Evolutionary conservation across 2,329 filamentous ascomycete genomes (phyloP).

Genomic region (Phialophora verrucosa): DNA sequence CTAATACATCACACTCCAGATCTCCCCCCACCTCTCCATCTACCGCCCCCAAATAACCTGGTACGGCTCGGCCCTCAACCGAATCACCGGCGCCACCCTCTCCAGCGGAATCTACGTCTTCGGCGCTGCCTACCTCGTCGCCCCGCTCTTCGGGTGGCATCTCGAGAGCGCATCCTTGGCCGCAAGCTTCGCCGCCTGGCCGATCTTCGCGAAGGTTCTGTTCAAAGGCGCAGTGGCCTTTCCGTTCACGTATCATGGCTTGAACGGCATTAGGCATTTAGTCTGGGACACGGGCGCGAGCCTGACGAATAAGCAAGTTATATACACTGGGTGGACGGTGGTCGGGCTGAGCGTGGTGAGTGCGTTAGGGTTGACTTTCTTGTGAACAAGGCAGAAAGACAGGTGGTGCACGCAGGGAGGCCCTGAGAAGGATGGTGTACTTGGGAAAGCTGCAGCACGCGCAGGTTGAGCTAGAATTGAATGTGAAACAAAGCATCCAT

Average conservation of each 20-base stretch:
- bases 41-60: slow-evolving; percentile 88
- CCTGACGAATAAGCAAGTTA: slow-evolving; percentile 69
- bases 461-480: neutral
- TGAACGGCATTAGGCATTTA: slow-evolving; percentile 75
- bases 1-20: slow-evolving; percentile 36
- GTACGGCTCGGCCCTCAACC: slow-evolving; percentile 76
- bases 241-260: slow-evolving; percentile 71
- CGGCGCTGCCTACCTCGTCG: slow-evolving; percentile 77
- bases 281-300: slow-evolving; percentile 69
- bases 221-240: slow-evolving; percentile 65
- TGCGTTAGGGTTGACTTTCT: slow-evolving; percentile 33
- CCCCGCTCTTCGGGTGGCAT: slow-evolving; percentile 75
- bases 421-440: slow-evolving; percentile 8
- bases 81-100: slow-evolving; percentile 78
- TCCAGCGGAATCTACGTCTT: slow-evolving; percentile 79
- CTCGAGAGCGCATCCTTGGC: slow-evolving; percentile 68
- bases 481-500: neutral
- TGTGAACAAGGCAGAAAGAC: slow-evolving; percentile 6
- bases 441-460: slow-evolving; percentile 1
- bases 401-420: neutral
- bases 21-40: slow-evolving; percentile 83
- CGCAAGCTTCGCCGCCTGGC: slow-evolving; percentile 67
- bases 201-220: slow-evolving; percentile 62
- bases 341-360: slow-evolving; percentile 33
- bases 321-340: slow-evolving; percentile 43